Evolutionary conservation across 2,329 filamentous ascomycete species (phyloP).

Genomic region (Chaetomium sp.): DNA sequence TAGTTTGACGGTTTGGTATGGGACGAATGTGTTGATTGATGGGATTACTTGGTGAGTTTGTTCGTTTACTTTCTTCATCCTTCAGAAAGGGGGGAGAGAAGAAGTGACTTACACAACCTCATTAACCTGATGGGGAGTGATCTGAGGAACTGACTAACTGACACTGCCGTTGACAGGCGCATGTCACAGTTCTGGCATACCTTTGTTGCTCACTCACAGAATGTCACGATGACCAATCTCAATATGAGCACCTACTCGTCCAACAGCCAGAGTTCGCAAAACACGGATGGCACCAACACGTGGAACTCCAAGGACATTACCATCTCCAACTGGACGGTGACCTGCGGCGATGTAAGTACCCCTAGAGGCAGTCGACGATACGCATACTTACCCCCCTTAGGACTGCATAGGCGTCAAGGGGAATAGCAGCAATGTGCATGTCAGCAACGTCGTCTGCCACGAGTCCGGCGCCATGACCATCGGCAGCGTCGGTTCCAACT

Average conservation of each 20-base stretch:
- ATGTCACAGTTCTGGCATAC: conserved; percentile 46
- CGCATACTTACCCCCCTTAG: conserved; percentile 16
- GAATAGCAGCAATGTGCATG: conserved; percentile 34
- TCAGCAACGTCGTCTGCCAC: conserved; percentile 34
- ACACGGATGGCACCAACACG: conserved; percentile 45
- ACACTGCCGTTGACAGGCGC: conserved; percentile 23
- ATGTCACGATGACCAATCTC: conserved; percentile 47
- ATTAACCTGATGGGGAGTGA: not conserved
- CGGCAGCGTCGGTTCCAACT: conserved; percentile 33
- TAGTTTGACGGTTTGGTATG: conserved; percentile 38
- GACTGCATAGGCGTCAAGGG: conserved; percentile 37
- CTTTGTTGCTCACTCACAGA: conserved; percentile 40
- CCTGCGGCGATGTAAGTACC: conserved; percentile 31
- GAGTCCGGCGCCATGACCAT: conserved; percentile 34
- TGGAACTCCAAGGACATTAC: conserved; percentile 44
- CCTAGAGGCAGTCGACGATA: not conserved
- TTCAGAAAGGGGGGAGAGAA: not conserved
- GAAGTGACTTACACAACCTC: not conserved
- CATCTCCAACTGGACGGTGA: conserved; percentile 41
- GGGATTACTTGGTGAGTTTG: conserved; percentile 32
- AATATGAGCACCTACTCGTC: conserved; percentile 43
- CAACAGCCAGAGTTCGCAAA: conserved; percentile 39
- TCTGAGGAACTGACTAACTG: not conserved
- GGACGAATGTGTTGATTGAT: conserved; percentile 39
- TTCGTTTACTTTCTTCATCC: not conserved